Conservation (phyloP, 2,329 filamentous ascomycete species). For the Aspergillus versicolor region DNA sequence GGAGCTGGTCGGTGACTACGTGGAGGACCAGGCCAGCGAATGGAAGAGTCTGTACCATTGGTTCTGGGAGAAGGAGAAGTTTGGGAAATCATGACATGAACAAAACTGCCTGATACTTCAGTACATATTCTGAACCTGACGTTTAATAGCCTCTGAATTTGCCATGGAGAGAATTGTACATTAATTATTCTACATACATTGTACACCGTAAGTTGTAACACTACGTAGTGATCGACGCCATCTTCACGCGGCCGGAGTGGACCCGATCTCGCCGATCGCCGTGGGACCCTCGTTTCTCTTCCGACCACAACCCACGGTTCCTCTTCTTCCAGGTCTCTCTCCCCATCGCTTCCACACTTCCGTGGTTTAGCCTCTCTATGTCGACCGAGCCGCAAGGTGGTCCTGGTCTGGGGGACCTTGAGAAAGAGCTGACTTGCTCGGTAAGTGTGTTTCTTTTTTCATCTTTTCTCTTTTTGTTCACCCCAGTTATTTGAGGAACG, state of each 20-base stretch:
- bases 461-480: not conserved
- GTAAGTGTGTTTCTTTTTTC: constrained; percentile 55
- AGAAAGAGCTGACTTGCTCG: constrained; percentile 93
- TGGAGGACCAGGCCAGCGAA: constrained; percentile 42
- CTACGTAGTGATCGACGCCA: not conserved
- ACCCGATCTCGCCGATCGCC: constrained; percentile 9
- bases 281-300: constrained; percentile 6
- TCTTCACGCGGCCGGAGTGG: constrained; percentile 1
- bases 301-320: constrained; percentile 11
- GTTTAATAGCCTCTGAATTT: not conserved
- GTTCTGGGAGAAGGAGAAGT: constrained; percentile 39
- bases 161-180: not conserved
- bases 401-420: constrained; percentile 63
- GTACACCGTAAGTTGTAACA: no score
- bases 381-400: constrained; percentile 17
- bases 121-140: not conserved
- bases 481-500: constrained; percentile 1
- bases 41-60: constrained; percentile 44
- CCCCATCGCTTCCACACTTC: not conserved
- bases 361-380: constrained; percentile 15
- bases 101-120: not conserved
- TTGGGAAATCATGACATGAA: constrained; percentile 13
- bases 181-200: no score
- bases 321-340: not conserved
- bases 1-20: constrained; percentile 46